Conservation (phyloP, 2,329 filamentous ascomycete genomes). For the Acrodontium crateriforme region DNA sequence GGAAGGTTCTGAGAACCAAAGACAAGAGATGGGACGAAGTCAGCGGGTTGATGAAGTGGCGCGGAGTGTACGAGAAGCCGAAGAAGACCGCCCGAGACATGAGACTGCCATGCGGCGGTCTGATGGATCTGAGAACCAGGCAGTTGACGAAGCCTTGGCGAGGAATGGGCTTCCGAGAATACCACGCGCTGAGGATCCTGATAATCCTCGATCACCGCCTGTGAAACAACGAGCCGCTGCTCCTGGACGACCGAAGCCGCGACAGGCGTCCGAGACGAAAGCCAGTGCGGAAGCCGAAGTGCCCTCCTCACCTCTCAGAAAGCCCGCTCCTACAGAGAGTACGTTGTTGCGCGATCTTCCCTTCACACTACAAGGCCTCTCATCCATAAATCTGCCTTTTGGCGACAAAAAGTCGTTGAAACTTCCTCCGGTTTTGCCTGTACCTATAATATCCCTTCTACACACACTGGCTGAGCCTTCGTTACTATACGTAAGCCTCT, state of each 20-base stretch:
- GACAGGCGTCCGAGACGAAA: conserved; percentile 3
- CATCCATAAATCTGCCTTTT: conserved; percentile 73
- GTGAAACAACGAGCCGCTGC: conserved; percentile 9
- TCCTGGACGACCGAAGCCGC: conserved; percentile 10
- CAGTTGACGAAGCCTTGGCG: conserved; percentile 35
- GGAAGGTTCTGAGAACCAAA: conserved; percentile 29
- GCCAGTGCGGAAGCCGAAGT: not conserved
- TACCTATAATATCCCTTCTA: conserved; percentile 73
- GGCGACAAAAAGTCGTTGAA: conserved; percentile 53
- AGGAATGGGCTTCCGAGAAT: conserved; percentile 30
- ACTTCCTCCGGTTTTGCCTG: conserved; percentile 64
- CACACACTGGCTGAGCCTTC: conserved; percentile 88
- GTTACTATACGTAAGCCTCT: conserved; percentile 70
- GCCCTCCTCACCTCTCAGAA: too few relatives aligned
- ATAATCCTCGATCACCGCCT: conserved; percentile 12
- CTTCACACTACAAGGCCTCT: conserved; percentile 84
- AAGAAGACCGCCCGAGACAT: conserved; percentile 4
- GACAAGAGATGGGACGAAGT: conserved; percentile 2
- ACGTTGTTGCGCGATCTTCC: conserved; percentile 55
- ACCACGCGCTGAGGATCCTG: conserved; percentile 12
- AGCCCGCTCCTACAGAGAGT: too few relatives aligned
- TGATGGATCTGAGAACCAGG: conserved; percentile 7
- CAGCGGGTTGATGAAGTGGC: conserved; percentile 3
- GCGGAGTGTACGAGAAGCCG: conserved; percentile 3
- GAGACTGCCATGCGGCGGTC: conserved; percentile 4